Base-by-base conservation (phyloP, 148 eudicot species). In the Hydrangea macrophylla region DNA sequence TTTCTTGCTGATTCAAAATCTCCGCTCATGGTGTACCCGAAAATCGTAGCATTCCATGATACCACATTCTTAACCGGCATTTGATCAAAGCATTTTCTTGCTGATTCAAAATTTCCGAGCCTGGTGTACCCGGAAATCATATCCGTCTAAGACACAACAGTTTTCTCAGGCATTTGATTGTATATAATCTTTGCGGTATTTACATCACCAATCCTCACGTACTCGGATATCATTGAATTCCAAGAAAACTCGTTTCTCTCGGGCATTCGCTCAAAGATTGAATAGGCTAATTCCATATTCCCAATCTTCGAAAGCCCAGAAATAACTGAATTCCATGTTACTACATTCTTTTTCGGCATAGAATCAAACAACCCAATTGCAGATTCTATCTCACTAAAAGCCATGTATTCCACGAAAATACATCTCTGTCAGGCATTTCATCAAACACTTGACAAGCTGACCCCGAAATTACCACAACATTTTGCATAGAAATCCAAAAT, bases 31-130 rank as follows among this genome's bases (percentile, higher is more conserved):
- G 71, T 64, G 48, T 78, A 78, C 32, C 81, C 80, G 0, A 79
- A 31, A 24, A 81, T 78, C 79, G 75, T 67, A 1, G 85, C 77
- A 18, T 73, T 78, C 85, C 85, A 81, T 6, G 85, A 60, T 5
- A 75, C 77, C 28, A 78, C 75, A 60, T 56, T 71, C 67, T 74
- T 77, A 1, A 7, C 68, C 7, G 76, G 71, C 76, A 77, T 81
- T 28, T 45, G 70, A 64, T 60, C 53, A 55, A 81, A 81, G 37
- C n/a, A 9, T 54, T 27, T 65, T 39, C 68, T 67, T 59, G 81
- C 78, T 44, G 68, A 64, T 64, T 59, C 71, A 32, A 73, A 35
- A 45, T 69, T 68, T 59, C 81, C 75, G 25, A 13, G 37, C 30
- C 1, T 36, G 6, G 71, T 64, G 48, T 78, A 78, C 32, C 81